Base-by-base conservation (phyloP, 306 rosid species). In the Astragalus glycyphyllos region DNA sequence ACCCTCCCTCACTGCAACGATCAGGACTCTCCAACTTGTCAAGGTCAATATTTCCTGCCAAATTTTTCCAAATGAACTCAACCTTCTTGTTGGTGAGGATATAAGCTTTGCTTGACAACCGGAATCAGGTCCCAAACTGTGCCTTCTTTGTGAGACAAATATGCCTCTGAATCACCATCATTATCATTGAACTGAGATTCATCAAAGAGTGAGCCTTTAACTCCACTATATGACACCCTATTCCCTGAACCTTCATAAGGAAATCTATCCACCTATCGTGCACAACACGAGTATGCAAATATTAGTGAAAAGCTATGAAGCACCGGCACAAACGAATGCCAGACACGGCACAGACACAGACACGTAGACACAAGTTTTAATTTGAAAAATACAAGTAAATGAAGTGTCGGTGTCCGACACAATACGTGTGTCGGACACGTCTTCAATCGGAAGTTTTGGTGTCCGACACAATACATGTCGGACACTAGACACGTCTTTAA, bases 81-180 rank as follows among this genome's bases (percentile, higher is more conserved):
- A 5, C 86, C 86, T 74, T 78, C 80, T 62, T 50, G 86, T 59
- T 82, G 86, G 12, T 82, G 86, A 17, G 74, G 74, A 51, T 74
- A 78, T 41, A 82, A 38, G 66, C 34, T 63, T 7, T 38, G 17
- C 50, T 82, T 82, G 2, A 69, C 32, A 11, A 23, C 56, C 44
- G 86, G 86, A 50, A 82, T 78, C 5, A 82, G 47, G 17, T 78
- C 75, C 86, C 86, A 82, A 58, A 74, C 75, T 7, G 86, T 69
- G 51, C 86, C 80, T 58, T 51, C 26, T 1, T 50, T 58, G 11
- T 11, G 56, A 65, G 46, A 46, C 47, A 16, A 74, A 48, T 8
- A 7, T 8, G 16, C 44, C 2, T 38, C 53, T 1, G 61, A 57
- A 10, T 32, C 47, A 4, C 14, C 50, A 10, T 20, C 74, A 32